These are phyloP conservation scores for Halophytophthora batemanensis DNA, from an alignment of 352 stramenopile species.

Conservation along the genomic window DNA sequence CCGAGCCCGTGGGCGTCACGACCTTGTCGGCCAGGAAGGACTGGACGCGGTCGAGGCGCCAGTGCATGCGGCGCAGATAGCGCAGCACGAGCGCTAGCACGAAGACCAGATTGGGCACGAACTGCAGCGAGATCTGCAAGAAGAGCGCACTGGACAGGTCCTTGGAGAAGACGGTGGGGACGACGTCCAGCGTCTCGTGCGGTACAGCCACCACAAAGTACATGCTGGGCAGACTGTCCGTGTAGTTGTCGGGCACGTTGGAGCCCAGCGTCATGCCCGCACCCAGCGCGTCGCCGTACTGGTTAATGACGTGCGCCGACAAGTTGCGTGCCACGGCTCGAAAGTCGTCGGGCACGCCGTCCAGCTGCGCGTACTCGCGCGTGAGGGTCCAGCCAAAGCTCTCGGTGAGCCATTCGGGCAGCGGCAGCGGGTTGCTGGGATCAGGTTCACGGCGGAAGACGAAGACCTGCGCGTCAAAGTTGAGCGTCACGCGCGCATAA, in stretches of 20 bases:
- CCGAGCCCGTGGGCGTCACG: constrained; percentile 8
- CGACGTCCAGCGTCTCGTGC: constrained; percentile 54
- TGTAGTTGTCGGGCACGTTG: constrained; percentile 58
- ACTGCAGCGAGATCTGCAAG: constrained; percentile 54
- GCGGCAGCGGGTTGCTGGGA: constrained; percentile 17
- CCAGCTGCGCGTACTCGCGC: constrained; percentile 65
- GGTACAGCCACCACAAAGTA: constrained; percentile 80
- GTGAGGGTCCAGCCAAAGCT: constrained; percentile 58
- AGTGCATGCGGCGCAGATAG: constrained; percentile 78
- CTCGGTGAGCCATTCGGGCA: constrained; percentile 65
- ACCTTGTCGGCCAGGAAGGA: constrained; percentile 75
- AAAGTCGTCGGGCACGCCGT: constrained; percentile 60
- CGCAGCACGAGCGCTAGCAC: constrained; percentile 44
- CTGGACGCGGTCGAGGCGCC: constrained; percentile 72
- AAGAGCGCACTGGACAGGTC: constrained; percentile 69
- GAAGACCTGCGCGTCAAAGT: constrained; percentile 72
- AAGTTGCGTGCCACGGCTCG: constrained; percentile 58
- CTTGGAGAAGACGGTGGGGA: constrained; percentile 66
- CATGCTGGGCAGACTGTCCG: constrained; percentile 67
- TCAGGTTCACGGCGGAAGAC: constrained; percentile 69
- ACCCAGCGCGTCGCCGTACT: constrained; percentile 64
- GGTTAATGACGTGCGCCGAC: constrained; percentile 62
- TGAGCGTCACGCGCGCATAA: constrained; percentile 67
- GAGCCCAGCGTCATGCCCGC: constrained; percentile 52
- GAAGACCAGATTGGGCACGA: constrained; percentile 39